Evolutionary conservation across 805 yeast genomes (phyloP).

Genomic region (Kodamaea sagamina): DNA sequence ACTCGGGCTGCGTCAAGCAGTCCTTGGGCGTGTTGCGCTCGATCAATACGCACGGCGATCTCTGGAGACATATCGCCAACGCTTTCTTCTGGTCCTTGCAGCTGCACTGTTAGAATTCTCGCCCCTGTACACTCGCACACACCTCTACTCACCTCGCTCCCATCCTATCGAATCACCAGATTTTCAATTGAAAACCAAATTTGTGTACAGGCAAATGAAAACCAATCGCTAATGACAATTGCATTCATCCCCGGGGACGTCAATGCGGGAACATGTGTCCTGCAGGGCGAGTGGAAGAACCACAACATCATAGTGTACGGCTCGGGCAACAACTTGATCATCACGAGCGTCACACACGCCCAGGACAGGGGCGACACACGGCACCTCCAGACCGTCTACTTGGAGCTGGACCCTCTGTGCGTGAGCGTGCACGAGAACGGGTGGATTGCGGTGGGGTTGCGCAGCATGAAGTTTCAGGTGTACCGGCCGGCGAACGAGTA

Average conservation of each 20-base stretch:
- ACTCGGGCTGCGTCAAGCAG: constrained; percentile 79
- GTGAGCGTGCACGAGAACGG: constrained; percentile 73
- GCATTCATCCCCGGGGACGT: constrained; percentile 88
- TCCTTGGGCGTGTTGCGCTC: constrained; percentile 88
- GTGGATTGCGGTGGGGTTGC: constrained; percentile 48
- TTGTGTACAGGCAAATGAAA: constrained; percentile 1
- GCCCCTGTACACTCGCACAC: background rate
- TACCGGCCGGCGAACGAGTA: constrained; percentile 61
- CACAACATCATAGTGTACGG: constrained; percentile 71
- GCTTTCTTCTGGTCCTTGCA: constrained; percentile 93
- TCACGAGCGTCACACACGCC: constrained; percentile 21
- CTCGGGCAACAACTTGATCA: constrained; percentile 84
- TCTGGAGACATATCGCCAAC: constrained; percentile 92
- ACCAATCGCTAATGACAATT: constrained; percentile 48
- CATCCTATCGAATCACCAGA: constrained; percentile 4
- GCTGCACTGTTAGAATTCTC: constrained; percentile 39
- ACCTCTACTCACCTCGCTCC: constrained; percentile 12
- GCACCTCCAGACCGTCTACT: constrained; percentile 70
- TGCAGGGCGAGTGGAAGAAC: constrained; percentile 64
- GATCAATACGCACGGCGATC: constrained; percentile 93
- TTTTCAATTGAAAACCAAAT: background rate
- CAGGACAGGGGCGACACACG: background rate
- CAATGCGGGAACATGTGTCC: constrained; percentile 40
- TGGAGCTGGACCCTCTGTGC: constrained; percentile 64
- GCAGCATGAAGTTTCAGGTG: constrained; percentile 43